phyloP scores from a whole-genome alignment of 2,329 filamentous ascomycete species.

The Paecilomyces variotii region DNA sequence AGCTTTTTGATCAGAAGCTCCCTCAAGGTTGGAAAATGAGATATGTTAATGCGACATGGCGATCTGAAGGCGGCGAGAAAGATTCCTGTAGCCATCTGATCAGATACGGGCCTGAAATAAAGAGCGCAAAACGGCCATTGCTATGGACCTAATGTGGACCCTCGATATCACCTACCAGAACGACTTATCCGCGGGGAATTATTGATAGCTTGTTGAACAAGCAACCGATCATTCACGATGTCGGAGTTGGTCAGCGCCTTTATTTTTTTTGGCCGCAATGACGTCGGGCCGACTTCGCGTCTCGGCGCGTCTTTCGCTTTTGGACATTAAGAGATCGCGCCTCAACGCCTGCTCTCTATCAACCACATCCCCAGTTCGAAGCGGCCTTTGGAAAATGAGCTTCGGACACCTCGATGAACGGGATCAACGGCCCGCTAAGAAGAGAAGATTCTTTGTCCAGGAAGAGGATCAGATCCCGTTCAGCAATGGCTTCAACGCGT shows the following conservation, averaged over 20 bases:
- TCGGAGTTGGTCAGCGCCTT: constrained; percentile 1
- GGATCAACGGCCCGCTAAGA: constrained; percentile 51
- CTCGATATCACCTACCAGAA: not conserved
- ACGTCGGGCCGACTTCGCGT: constrained; percentile 19
- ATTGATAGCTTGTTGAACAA: not conserved
- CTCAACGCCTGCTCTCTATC: not conserved
- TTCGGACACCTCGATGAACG: constrained; percentile 41
- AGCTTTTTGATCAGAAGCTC: not conserved
- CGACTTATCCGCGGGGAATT: not conserved
- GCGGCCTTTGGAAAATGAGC: constrained; percentile 20
- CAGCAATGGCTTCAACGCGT: constrained; percentile 7
- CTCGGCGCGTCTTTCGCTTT: constrained; percentile 2
- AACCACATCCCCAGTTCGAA: not conserved
- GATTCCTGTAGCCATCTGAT: not conserved
- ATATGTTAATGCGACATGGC: not conserved
- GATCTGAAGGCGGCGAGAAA: not conserved
- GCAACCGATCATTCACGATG: not conserved
- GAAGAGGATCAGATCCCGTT: constrained; percentile 23
- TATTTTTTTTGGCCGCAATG: constrained; percentile 12
- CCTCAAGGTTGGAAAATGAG: not conserved
- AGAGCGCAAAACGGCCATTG: not conserved
- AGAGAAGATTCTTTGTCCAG: constrained; percentile 55
- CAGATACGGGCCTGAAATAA: not conserved
- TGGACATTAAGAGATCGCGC: not conserved
- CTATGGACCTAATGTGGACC: not conserved